These are phyloP conservation scores for Inga leiocalycina DNA, from an alignment of 306 rosid genomes.

Conservation along the genomic window DNA sequence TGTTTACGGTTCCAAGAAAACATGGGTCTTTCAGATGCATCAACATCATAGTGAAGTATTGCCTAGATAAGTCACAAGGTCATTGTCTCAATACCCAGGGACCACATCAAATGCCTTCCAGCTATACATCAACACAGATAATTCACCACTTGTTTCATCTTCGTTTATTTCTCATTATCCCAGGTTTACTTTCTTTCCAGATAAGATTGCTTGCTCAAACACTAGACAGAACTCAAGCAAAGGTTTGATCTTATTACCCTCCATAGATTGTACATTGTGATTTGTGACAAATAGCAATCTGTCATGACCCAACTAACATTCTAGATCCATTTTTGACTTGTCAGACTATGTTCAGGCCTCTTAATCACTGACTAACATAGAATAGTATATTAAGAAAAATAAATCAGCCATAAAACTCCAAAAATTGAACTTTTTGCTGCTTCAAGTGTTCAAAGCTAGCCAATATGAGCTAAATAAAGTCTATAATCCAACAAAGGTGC, in stretches of 20 bases:
- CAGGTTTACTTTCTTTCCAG: not conserved
- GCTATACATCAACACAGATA: not conserved
- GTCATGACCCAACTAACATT: not conserved
- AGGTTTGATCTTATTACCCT: not conserved
- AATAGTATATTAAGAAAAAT: not conserved
- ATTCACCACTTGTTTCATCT: constrained; percentile 15
- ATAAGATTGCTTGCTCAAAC: not conserved
- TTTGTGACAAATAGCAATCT: not conserved
- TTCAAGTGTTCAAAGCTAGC: not conserved
- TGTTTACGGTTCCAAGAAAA: not conserved
- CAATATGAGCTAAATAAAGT: not conserved
- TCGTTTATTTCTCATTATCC: not conserved
- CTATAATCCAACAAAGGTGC: not conserved
- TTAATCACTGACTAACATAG: not conserved
- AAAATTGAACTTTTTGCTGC: not conserved
- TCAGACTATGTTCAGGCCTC: constrained; percentile 20
- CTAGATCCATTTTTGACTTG: constrained; percentile 13
- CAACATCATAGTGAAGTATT: not conserved
- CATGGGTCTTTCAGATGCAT: not conserved
- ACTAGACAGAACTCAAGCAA: not conserved
- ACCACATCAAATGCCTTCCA: constrained; percentile 23
- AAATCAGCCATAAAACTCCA: constrained; percentile 10
- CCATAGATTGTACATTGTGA: not conserved
- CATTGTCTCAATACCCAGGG: not conserved
- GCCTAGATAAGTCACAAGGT: not conserved